A percentile compares a stretch with the other conserved stretches of the same genome.
These are phyloP conservation scores for Ustilago esculenta DNA, from an alignment of 1,284 basidiomycete genomes.

Conservation along the genomic window DNA sequence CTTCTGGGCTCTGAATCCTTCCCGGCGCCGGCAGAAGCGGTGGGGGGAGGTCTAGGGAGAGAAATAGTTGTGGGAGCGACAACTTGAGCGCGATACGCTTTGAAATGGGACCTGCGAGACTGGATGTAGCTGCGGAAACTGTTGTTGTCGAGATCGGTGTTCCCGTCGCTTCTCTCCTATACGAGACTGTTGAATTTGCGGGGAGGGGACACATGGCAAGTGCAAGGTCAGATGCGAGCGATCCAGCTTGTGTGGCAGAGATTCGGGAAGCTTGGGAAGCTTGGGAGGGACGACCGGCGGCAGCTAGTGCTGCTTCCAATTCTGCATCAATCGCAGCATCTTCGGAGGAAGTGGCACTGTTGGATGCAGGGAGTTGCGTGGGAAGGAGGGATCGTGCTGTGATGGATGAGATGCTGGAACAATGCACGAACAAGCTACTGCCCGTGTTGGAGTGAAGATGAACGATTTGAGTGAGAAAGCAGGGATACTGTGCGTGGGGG, in stretches of 20 bases:
- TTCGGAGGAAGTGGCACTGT: neutral
- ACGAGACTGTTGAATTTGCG: neutral
- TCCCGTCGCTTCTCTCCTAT: conserved; percentile 1
- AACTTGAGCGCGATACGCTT: conserved; percentile 27
- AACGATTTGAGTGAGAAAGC: conserved; percentile 29
- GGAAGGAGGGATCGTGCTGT: conserved; percentile 7
- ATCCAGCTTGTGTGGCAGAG: neutral
- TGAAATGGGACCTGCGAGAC: conserved; percentile 16
- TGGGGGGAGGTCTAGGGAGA: conserved; percentile 45
- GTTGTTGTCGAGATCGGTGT: conserved; percentile 7
- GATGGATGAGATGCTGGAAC: conserved; percentile 7
- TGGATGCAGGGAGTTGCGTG: neutral
- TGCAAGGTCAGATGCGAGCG: conserved; percentile 33
- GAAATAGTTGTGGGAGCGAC: conserved; percentile 41
- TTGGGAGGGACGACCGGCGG: conserved; percentile 8
- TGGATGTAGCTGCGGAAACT: conserved; percentile 4
- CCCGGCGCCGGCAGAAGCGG: conserved; percentile 6
- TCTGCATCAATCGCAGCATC: conserved; percentile 14
- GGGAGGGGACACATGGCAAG: conserved; percentile 31
- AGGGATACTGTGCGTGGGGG: conserved; percentile 10
- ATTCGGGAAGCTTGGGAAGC: neutral
- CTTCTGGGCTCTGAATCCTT: conserved; percentile 17
- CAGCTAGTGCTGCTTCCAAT: conserved; percentile 12
- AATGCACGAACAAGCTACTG: conserved; percentile 27
- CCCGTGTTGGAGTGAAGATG: conserved; percentile 8